These are phyloP conservation scores for Phytophthora megakarya DNA, from an alignment of 352 stramenopile species.

Conservation along the genomic window DNA sequence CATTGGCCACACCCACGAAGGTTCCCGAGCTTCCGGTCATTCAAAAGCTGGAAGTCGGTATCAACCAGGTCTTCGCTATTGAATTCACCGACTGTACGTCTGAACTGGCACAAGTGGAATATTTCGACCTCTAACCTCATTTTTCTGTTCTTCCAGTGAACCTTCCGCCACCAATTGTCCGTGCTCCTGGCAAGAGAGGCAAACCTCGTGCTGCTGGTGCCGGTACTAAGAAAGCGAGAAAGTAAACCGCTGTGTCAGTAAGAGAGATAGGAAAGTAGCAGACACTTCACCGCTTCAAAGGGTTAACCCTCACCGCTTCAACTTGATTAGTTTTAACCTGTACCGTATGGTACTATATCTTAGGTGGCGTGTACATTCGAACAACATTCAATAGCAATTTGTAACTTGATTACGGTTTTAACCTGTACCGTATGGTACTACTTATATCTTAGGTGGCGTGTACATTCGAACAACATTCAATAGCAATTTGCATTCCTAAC, in stretches of 20 bases:
- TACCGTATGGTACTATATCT: too few species aligned
- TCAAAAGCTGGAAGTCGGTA: slow-evolving; percentile 63
- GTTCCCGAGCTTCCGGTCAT: slow-evolving; percentile 57
- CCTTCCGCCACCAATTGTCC: slow-evolving; percentile 47
- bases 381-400: too few species aligned
- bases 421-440: too few species aligned
- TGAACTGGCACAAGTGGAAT: background rate
- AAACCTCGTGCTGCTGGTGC: slow-evolving; percentile 6
- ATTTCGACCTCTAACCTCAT: background rate
- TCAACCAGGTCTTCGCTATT: slow-evolving; percentile 80
- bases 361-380: too few species aligned
- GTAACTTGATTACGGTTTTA: too few species aligned
- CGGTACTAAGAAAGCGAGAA: slow-evolving; percentile 42
- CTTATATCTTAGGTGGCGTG: too few species aligned
- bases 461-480: too few species aligned
- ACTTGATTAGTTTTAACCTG: slow-evolving; percentile 19
- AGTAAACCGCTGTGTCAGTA: slow-evolving; percentile 21
- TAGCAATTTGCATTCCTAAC: too few species aligned
- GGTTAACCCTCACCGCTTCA: slow-evolving; percentile 23
- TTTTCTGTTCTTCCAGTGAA: slow-evolving; percentile 37
- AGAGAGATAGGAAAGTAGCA: background rate
- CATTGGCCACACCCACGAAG: slow-evolving; percentile 56
- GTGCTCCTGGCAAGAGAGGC: slow-evolving; percentile 34
- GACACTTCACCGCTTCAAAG: slow-evolving; percentile 1
- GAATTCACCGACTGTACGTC: slow-evolving; percentile 76